Conservation (phyloP, 768 basidiomycete species). For the Hericium rajendrae region DNA sequence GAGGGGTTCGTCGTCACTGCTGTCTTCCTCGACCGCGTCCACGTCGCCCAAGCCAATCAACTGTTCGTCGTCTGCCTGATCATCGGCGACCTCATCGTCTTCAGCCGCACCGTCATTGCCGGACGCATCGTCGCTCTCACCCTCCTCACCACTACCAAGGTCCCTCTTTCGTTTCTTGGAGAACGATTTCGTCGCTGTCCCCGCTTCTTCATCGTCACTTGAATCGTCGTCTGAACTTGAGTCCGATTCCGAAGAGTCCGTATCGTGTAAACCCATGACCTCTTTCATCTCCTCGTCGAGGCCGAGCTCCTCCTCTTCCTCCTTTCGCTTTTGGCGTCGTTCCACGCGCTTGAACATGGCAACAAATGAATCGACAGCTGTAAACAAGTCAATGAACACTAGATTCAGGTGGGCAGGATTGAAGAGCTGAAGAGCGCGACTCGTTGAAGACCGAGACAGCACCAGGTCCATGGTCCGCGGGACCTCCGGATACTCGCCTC, state of each 20-base stretch:
- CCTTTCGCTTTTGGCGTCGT: conserved; percentile 49
- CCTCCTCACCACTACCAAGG: conserved; percentile 19
- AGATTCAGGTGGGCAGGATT: conserved; percentile 8
- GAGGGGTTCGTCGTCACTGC: conserved; percentile 26
- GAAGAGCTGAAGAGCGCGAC: background rate
- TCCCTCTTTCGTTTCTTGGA: conserved; percentile 1
- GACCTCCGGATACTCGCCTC: too few species aligned
- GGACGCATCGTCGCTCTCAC: conserved; percentile 16
- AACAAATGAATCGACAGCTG: background rate
- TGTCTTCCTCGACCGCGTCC: conserved; percentile 14
- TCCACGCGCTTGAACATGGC: conserved; percentile 75
- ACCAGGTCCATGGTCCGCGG: too few species aligned
- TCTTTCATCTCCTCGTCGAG: conserved; percentile 56
- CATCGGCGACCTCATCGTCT: conserved; percentile 16
- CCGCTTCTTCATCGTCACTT: background rate
- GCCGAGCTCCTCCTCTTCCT: conserved; percentile 57
- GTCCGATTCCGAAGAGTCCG: conserved; percentile 62
- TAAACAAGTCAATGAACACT: background rate
- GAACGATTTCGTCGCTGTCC: background rate
- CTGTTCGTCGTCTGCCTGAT: background rate
- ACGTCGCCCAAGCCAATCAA: background rate
- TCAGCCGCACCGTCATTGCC: conserved; percentile 11
- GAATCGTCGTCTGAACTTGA: conserved; percentile 34
- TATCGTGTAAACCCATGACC: conserved; percentile 58
- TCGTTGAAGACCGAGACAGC: background rate